Conservation (phyloP, 2,329 filamentous ascomycete species). For the Whalleya microplaca region DNA sequence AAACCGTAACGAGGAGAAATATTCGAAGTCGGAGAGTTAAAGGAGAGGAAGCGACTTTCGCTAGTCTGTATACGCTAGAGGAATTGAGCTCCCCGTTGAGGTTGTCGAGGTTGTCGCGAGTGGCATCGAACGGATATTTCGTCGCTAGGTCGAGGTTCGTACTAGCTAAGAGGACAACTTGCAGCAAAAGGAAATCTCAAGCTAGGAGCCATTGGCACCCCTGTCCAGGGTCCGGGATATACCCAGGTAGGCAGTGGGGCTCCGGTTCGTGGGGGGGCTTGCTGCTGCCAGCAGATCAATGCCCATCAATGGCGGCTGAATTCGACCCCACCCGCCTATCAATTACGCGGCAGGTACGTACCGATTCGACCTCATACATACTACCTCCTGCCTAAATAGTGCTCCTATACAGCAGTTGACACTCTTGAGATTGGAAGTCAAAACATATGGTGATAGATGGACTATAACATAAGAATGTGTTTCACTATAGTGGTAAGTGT, state of each 20-base stretch:
- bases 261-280: background rate
- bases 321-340: background rate
- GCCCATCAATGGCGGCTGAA: background rate
- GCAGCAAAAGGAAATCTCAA: slow-evolving; percentile 24
- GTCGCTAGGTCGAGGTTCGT: background rate
- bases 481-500: no score
- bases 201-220: no score
- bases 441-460: no score
- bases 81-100: background rate
- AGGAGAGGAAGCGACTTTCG: background rate
- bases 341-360: background rate
- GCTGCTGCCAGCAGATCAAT: background rate
- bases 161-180: slow-evolving; percentile 33
- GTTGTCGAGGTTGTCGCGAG: background rate
- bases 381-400: no score
- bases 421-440: no score
- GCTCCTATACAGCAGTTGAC: no score
- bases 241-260: background rate
- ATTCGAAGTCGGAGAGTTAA: slow-evolving; percentile 1
- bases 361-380: no score
- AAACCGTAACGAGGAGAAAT: background rate
- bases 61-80: no score
- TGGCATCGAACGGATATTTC: background rate
- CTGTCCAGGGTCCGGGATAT: no score
- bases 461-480: no score